These are phyloP conservation scores for Artemisia argyi DNA, from an alignment of 129 eudicot genomes.

Conservation along the genomic window DNA sequence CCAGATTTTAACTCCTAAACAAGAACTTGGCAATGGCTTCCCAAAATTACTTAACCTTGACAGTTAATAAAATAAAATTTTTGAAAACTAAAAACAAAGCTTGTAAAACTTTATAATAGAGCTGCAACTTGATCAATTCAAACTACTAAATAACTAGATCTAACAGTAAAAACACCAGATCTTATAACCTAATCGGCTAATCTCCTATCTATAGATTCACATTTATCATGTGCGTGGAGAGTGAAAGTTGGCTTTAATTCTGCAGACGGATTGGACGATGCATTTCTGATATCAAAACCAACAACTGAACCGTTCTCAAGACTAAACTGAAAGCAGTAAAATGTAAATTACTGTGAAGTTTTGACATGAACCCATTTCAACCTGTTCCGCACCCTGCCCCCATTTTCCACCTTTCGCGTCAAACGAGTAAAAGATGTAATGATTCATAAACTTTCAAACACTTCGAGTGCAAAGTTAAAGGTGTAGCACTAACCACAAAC, in stretches of 20 bases:
- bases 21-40: no score
- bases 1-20: no score
- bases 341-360: neutral
- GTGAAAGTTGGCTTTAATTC: slow-evolving; percentile 69
- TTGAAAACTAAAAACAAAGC: no score
- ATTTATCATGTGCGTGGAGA: slow-evolving; percentile 94
- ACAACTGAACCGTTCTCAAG: slow-evolving; percentile 75
- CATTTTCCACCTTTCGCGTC: neutral
- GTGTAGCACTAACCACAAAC: slow-evolving; percentile 59
- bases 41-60: no score
- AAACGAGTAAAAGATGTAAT: no score
- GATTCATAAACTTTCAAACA: neutral
- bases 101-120: no score
- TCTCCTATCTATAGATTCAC: no score
- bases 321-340: slow-evolving; percentile 59
- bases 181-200: no score
- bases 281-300: slow-evolving; percentile 77
- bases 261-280: slow-evolving; percentile 48
- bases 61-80: no score
- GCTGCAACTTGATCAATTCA: no score
- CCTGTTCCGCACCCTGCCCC: neutral
- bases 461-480: neutral
- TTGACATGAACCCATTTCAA: neutral
- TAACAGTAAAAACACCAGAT: no score
- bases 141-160: no score